Conservation (phyloP, 1,284 basidiomycete genomes). For the Leccinum cinnamomeum region DNA sequence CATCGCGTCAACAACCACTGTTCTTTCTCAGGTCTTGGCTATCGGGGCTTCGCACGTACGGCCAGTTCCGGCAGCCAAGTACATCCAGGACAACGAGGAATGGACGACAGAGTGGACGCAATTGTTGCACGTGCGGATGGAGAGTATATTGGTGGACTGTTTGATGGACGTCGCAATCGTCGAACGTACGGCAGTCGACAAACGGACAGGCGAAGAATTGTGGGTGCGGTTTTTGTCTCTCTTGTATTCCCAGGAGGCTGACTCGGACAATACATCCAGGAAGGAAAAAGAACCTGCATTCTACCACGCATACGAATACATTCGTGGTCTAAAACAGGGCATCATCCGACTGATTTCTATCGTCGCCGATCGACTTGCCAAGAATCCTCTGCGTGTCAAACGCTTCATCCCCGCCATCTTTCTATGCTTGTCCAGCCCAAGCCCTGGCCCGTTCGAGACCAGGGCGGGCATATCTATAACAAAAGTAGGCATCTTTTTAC, state of each 20-base stretch:
- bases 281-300: constrained; percentile 92
- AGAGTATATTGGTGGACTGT: constrained; percentile 81
- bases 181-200: constrained; percentile 57
- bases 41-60: constrained; percentile 55
- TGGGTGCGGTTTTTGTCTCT: constrained; percentile 37
- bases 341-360: constrained; percentile 87
- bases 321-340: constrained; percentile 92
- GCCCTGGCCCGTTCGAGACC: constrained; percentile 79
- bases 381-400: constrained; percentile 69
- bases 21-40: constrained; percentile 60
- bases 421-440: constrained; percentile 95
- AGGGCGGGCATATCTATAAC: constrained; percentile 88
- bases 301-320: constrained; percentile 90
- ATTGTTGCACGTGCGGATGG: constrained; percentile 73
- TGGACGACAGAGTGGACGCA: constrained; percentile 87
- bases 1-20: constrained; percentile 41
- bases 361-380: constrained; percentile 77
- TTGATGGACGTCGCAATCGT: constrained; percentile 86
- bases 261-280: constrained; percentile 36
- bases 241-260: constrained; percentile 3
- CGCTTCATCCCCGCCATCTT: constrained; percentile 89
- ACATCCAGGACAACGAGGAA: constrained; percentile 52
- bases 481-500: constrained; percentile 50
- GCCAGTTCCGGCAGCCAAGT: constrained; percentile 62
- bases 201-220: constrained; percentile 56